These are phyloP conservation scores for Zygosaccharomyces kombuchaensis DNA, from an alignment of 805 yeast species.

Conservation along the genomic window DNA sequence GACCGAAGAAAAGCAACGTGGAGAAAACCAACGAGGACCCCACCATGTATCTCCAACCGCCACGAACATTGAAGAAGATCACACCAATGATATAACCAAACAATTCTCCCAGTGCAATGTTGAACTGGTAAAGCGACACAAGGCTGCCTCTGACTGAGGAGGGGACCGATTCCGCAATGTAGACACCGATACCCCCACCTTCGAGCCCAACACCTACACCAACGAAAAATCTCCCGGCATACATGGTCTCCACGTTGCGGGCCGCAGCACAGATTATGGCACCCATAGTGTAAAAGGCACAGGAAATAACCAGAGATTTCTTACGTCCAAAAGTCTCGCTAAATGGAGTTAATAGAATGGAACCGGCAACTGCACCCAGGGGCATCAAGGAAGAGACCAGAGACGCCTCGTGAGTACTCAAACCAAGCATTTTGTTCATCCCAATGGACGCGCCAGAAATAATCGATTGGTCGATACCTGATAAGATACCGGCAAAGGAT, in stretches of 20 bases:
- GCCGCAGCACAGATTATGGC: constrained; percentile 56
- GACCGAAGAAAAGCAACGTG: constrained; percentile 45
- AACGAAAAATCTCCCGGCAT: constrained; percentile 55
- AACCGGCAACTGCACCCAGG: constrained; percentile 64
- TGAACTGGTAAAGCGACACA: constrained; percentile 60
- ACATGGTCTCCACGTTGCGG: constrained; percentile 44
- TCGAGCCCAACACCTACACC: constrained; percentile 66
- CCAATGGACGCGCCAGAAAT: constrained; percentile 60
- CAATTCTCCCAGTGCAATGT: constrained; percentile 63
- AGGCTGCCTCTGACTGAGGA: constrained; percentile 54
- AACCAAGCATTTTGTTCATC: constrained; percentile 41
- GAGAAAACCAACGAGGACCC: constrained; percentile 61
- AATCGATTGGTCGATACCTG: constrained; percentile 65
- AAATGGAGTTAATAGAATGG: constrained; percentile 54
- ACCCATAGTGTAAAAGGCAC: constrained; percentile 58
- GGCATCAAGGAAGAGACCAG: constrained; percentile 60
- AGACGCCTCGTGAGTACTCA: constrained; percentile 44
- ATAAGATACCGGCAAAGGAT: constrained; percentile 58
- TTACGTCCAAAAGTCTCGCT: constrained; percentile 50
- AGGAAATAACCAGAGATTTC: constrained; percentile 49
- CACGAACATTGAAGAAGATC: constrained; percentile 50
- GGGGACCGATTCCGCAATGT: constrained; percentile 59
- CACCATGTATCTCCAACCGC: constrained; percentile 63
- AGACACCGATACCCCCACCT: constrained; percentile 61
- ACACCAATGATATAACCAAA: constrained; percentile 62